Percentiles rank a stretch among this genome's conserved stretches.
phyloP scores from a whole-genome alignment of 208 protist genomes.

The Strigomonas oncopelti region DNA sequence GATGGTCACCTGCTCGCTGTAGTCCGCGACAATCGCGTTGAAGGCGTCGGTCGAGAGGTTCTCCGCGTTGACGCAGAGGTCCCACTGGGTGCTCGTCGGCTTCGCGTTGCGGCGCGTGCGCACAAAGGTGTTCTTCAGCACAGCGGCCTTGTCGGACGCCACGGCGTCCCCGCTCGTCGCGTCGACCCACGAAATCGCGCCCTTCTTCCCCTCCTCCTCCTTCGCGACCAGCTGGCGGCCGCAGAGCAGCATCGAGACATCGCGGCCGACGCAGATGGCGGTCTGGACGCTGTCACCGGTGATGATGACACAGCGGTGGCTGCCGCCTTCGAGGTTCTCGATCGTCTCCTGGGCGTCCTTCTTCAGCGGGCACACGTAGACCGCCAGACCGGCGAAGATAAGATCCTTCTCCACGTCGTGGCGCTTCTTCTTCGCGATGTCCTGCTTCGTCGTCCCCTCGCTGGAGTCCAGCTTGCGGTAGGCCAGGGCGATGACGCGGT shows the following conservation, averaged over 20 bases:
- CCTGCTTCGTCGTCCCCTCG: constrained; percentile 39
- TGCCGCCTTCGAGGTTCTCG: constrained; percentile 66
- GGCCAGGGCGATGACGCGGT: constrained; percentile 96
- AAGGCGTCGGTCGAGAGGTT: constrained; percentile 31
- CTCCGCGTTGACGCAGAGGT: constrained; percentile 86
- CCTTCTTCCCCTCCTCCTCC: constrained; percentile 15
- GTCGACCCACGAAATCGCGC: constrained; percentile 61
- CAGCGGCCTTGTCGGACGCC: constrained; percentile 16
- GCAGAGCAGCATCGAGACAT: constrained; percentile 83
- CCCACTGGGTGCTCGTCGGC: constrained; percentile 59
- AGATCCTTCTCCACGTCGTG: constrained; percentile 89
- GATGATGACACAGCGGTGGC: constrained; percentile 94
- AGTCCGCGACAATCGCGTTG: constrained; percentile 47
- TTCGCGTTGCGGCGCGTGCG: constrained; percentile 29
- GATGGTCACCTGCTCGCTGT: constrained; percentile 80
- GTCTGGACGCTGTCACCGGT: constrained; percentile 98
- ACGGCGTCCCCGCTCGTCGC: constrained; percentile 36
- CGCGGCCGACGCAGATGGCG: constrained; percentile 93
- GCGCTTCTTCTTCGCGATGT: constrained; percentile 57
- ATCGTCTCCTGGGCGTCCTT: constrained; percentile 88
- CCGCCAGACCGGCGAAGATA: constrained; percentile 94
- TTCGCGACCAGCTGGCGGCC: constrained; percentile 58
- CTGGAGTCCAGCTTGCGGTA: constrained; percentile 71
- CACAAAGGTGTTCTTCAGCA: constrained; percentile 60
- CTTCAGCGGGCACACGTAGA: constrained; percentile 95